Conservation (phyloP, 75 land plant species). For the Cupressus sempervirens region DNA sequence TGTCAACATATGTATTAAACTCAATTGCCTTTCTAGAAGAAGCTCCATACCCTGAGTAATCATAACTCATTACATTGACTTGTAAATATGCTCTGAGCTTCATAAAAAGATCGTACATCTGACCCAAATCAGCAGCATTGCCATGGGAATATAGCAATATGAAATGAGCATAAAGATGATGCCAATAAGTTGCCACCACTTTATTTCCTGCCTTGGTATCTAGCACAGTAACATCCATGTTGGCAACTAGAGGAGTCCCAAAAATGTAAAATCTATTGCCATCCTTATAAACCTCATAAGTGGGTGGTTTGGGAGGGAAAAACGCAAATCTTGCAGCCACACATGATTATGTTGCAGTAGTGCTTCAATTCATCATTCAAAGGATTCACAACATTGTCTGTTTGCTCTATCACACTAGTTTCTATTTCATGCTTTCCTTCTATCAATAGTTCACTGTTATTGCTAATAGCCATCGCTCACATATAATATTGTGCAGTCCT, state of each 20-base stretch:
- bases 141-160: conserved; percentile 91
- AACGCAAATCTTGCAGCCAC: conserved; percentile 92
- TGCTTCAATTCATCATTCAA: too few species aligned
- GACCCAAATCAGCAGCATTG: conserved; percentile 90
- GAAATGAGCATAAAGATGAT: conserved; percentile 61
- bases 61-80: conserved; percentile 76
- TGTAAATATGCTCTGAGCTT: conserved; percentile 85
- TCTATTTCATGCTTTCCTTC: too few species aligned
- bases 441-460: too few species aligned
- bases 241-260: conserved; percentile 42
- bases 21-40: too few species aligned
- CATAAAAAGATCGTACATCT: conserved; percentile 84
- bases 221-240: conserved; percentile 59
- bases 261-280: conserved; percentile 43
- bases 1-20: too few species aligned
- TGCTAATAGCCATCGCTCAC: too few species aligned
- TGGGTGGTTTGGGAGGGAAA: conserved; percentile 85
- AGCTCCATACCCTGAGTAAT: too few species aligned
- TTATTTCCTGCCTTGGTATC: conserved; percentile 62
- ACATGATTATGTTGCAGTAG: too few species aligned
- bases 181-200: conserved; percentile 72
- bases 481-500: too few species aligned
- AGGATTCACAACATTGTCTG: too few species aligned
- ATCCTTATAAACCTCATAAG: conserved; percentile 54
- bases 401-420: too few species aligned